Percentiles rank a stretch among this genome's conserved stretches.
Conservation (phyloP, 2,329 filamentous ascomycete species). For the Fusarium solani-melongenae region DNA sequence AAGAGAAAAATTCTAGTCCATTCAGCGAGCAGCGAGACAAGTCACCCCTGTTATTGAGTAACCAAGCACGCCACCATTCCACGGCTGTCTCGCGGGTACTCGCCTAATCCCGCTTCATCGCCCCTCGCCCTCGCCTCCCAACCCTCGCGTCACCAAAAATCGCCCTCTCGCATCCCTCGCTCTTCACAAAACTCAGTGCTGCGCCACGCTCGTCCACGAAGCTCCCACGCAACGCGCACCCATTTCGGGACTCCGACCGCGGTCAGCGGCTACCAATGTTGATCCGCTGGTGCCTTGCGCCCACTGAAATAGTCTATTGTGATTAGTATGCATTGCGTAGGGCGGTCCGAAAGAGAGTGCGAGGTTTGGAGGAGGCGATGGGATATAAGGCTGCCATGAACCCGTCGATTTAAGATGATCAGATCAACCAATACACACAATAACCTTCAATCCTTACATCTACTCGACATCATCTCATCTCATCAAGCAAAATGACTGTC, state of each 20-base stretch:
- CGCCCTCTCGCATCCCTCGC: not conserved
- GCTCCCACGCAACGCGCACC: slow-evolving; percentile 20
- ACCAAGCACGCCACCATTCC: not conserved
- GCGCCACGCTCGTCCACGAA: slow-evolving; percentile 30
- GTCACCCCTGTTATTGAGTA: not conserved
- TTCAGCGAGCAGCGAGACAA: not conserved
- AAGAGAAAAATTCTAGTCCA: rapidly evolving
- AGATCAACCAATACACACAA: not conserved
- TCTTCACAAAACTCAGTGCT: not conserved
- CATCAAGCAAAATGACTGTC: slow-evolving; percentile 23
- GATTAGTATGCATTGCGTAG: slow-evolving; percentile 22
- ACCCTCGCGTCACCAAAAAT: not conserved
- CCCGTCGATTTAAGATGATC: not conserved
- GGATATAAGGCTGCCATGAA: slow-evolving; percentile 32
- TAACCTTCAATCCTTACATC: not conserved
- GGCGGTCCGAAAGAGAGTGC: slow-evolving; percentile 20
- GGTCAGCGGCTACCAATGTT: not conserved
- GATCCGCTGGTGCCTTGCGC: not conserved
- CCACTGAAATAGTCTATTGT: not conserved
- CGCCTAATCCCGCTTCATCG: slow-evolving; percentile 2
- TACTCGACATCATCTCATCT: not conserved
- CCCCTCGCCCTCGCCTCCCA: slow-evolving; percentile 1
- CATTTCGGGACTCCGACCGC: not conserved
- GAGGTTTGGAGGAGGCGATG: not conserved
- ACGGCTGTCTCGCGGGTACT: not conserved